Evolutionary conservation across 2,329 filamentous ascomycete genomes (phyloP), one percentile per base, ranked within the genome.

Genomic region (Sporothrix pseudoabietina): DNA sequence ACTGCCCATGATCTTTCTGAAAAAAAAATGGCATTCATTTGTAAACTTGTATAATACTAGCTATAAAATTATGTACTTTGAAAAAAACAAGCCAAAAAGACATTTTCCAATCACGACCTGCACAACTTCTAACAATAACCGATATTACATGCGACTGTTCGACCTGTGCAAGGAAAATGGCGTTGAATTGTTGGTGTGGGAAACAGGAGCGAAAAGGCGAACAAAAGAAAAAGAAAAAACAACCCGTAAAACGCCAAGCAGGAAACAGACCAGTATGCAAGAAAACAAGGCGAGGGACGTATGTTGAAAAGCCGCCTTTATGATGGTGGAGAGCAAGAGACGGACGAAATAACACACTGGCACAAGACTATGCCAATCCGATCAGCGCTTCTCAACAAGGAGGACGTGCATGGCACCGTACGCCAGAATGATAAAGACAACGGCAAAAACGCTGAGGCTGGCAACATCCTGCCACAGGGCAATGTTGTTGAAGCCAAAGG

Each of bases 371-470:
- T 14, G 14, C 44, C 44, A 26, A 32, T 22, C 41, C 22, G 4
- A 39, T 59, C 57, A 95, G 79, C 93, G 87, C 86, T 90, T 95
- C 87, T 99, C 96, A 30, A 99, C 89, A 66, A 99, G 88, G 78
- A 99, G 83, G 75, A 98, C 83, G 84, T 99, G 96, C 94, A 99
- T 97, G 19, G 95, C 94, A 41, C 84, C 85, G 81, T 98, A 99
- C 7, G 96, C 95, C 77, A 98, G 85, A 61, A 98, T 83, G 68
- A 98, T 89, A 79, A 98, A 99, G 0, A 89, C 87, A 0, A 88
- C 91, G 1, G 92, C 94, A 81, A 98, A 97, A 12, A 96, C 85
- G 6, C 89, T 94, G 16, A 99, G 84, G 65, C 93, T 94, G 70
- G 92, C 84, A 35, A 96, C 89, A 81, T 99, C 96, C 61, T 84